phyloP scores from a whole-genome alignment of 129 eudicot species.

The Tagetes patula region DNA sequence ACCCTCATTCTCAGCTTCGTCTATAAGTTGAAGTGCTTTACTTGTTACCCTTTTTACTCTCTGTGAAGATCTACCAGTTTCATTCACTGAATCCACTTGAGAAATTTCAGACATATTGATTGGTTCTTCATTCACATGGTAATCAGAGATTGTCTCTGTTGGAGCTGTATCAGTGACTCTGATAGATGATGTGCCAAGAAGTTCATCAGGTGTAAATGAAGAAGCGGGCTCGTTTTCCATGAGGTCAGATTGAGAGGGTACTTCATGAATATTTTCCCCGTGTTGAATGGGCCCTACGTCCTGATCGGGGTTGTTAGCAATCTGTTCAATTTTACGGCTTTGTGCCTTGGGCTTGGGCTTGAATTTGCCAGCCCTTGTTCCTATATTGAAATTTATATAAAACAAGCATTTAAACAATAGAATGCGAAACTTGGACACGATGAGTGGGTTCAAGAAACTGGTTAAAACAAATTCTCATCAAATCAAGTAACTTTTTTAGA shows the following conservation, averaged over 20 bases:
- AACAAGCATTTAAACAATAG: not conserved
- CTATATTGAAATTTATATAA: constrained; percentile 31
- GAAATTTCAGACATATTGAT: constrained; percentile 31
- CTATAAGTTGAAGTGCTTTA: constrained; percentile 32
- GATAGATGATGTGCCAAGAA: constrained; percentile 48
- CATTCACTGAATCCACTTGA: constrained; percentile 35
- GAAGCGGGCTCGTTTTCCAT: constrained; percentile 34
- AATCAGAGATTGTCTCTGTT: constrained; percentile 36
- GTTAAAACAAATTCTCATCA: not conserved
- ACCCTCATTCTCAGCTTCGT: constrained; percentile 32
- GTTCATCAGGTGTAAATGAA: constrained; percentile 40
- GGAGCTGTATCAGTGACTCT: constrained; percentile 37
- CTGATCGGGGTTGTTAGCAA: constrained; percentile 30
- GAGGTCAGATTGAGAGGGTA: constrained; percentile 39
- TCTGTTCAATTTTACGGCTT: constrained; percentile 29
- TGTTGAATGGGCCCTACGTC: constrained; percentile 26
- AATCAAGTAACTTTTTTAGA: not conserved
- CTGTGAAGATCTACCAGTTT: constrained; percentile 37
- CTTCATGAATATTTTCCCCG: constrained; percentile 29
- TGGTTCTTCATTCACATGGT: constrained; percentile 39
- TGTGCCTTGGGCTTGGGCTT: constrained; percentile 65
- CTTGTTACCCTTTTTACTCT: constrained; percentile 28
- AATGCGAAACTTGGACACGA: not conserved
- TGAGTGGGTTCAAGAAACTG: not conserved
- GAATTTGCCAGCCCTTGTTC: constrained; percentile 41